These are phyloP conservation scores for Escallonia rubra DNA, from an alignment of 129 eudicot species.

Conservation along the genomic window DNA sequence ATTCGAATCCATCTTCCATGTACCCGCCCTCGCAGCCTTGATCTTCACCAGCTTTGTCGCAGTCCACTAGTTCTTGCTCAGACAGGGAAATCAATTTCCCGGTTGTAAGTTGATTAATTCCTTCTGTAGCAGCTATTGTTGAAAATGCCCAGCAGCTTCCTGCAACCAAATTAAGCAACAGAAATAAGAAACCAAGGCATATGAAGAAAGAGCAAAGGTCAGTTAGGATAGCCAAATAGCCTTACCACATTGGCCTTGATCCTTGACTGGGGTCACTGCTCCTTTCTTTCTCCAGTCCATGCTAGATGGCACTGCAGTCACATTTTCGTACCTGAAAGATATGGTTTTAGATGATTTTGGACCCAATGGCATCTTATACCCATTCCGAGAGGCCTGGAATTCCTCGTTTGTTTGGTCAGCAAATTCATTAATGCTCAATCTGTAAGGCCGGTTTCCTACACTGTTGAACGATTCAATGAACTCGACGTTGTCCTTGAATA, in stretches of 20 bases:
- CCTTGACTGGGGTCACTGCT: no score
- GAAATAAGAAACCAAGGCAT: no score
- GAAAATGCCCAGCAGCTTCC: conserved; percentile 56
- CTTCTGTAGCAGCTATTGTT: conserved; percentile 47
- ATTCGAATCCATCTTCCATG: conserved; percentile 39
- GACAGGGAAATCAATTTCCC: conserved; percentile 39
- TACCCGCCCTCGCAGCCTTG: conserved; percentile 44
- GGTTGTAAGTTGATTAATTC: conserved; percentile 36
- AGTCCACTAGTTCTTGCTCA: conserved; percentile 51
- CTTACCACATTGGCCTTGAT: no score
- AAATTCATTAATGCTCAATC: neutral
- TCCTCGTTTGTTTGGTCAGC: conserved; percentile 12
- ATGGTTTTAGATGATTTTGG: no score
- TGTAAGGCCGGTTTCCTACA: neutral
- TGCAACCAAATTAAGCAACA: neutral
- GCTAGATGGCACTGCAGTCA: no score
- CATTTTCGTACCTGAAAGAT: no score
- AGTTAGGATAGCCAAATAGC: no score
- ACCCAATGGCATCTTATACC: no score
- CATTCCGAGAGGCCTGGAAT: neutral
- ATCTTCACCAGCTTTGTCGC: conserved; percentile 28
- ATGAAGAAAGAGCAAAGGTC: no score
- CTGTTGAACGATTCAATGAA: no score
- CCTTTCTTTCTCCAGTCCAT: no score
- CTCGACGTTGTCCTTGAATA: conserved; percentile 13